Conservation (phyloP, 371 early-diverging fungal genomes). For the Lichtheimia ramosa region DNA sequence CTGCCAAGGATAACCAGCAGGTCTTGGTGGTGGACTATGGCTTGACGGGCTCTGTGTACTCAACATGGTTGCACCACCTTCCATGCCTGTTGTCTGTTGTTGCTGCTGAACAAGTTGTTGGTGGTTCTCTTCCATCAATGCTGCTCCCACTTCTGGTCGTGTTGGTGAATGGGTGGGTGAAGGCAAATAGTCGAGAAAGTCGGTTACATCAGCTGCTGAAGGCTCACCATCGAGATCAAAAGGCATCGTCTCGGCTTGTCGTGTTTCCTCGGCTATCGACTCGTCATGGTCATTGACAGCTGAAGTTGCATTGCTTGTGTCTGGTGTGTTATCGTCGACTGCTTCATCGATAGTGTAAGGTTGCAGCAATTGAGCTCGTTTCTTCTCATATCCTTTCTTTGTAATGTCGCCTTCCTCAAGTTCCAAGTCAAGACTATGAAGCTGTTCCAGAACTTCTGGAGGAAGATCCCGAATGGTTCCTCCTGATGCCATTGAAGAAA, state of each 20-base stretch:
- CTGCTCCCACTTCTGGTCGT: conserved; percentile 12
- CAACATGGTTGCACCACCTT: background rate
- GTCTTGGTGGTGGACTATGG: background rate
- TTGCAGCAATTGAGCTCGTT: conserved; percentile 36
- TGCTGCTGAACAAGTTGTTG: conserved; percentile 16
- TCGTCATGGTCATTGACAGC: background rate
- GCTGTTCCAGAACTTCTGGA: conserved; percentile 39
- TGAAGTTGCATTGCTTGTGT: background rate
- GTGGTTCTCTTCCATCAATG: conserved; percentile 17
- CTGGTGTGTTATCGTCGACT: background rate
- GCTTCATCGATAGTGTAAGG: conserved; percentile 7
- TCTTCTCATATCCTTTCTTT: conserved; percentile 69
- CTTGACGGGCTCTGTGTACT: conserved; percentile 1
- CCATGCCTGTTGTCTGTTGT: conserved; percentile 12
- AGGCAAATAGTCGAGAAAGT: conserved; percentile 37
- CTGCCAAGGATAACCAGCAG: conserved; percentile 12
- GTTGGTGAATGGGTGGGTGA: conserved; percentile 40
- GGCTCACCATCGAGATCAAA: conserved; percentile 30
- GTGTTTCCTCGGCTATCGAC: conserved; percentile 1
- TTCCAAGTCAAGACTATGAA: conserved; percentile 55
- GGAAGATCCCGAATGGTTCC: conserved; percentile 33
- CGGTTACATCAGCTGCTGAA: conserved; percentile 36
- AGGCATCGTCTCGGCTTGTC: background rate
- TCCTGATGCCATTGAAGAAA: conserved; percentile 15
- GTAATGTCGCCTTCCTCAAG: conserved; percentile 69